Evolutionary conservation across 2,329 filamentous ascomycete species (phyloP), one percentile per base, ranked within the genome.

Genomic region (Penicillium sp.): DNA sequence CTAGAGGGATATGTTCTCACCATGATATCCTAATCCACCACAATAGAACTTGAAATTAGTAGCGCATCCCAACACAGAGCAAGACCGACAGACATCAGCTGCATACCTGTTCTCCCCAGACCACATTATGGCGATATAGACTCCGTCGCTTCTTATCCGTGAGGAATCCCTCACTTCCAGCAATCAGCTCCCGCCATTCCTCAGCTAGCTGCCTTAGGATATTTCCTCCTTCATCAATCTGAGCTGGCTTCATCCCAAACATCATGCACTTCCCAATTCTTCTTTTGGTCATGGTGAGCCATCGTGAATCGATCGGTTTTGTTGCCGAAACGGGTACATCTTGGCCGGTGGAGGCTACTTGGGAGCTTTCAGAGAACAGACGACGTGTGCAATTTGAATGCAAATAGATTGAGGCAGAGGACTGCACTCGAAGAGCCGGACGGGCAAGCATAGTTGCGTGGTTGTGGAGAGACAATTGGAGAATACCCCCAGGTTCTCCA

Each of bases 91-190:
- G 16, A 16, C 13, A 13, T 32, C 14, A 8, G 16, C 4, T 11
- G 61, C 76, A 73, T 75, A 90, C 89, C 88, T 91, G 90, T 70
- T 96, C 91, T 29, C 91, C 91, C 90, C 90, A 95, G 0, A 84
- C 85, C 23, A 95, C 86, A 60, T 81, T 79, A 56, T 90, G 85
- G 49, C 80, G 77, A 59, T 84, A 83, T 32, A 93, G 68, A 0
- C 89, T 84, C 42, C 80, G 83, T 47, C 84, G 78, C 61, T 82
- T 79, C 55, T 80, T 77, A 10, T 78, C 81, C 0, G 86, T 89
- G 59, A 94, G 71, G 69, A 85, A 95, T 0, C 90, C 90, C 65
- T 93, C 88, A 53, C 84, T 85, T 0, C 89, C 89, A 0, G 86
- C 88, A 29, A 89, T 74, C 53, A 94, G 74, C 61, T 84, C 82